These are phyloP conservation scores for Begonia fuchsioides DNA, from an alignment of 306 rosid species.

Conservation along the genomic window DNA sequence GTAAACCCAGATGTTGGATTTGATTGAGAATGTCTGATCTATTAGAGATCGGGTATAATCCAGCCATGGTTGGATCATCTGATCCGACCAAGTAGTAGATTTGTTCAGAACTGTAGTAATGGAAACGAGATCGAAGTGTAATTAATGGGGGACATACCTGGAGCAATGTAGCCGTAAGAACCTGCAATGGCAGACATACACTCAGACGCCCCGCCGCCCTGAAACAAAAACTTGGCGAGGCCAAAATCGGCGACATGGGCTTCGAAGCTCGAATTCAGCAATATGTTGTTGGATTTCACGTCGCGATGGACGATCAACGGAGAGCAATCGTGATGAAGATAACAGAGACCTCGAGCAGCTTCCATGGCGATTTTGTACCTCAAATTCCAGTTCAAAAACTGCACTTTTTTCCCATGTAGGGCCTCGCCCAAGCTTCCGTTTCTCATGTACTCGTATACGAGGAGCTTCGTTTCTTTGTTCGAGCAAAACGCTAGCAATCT, in stretches of 20 bases:
- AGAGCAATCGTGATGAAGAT: conserved; percentile 83
- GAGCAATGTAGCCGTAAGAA: conserved; percentile 89
- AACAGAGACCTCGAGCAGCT: conserved; percentile 71
- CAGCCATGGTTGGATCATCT: neutral
- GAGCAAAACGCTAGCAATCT: conserved; percentile 67
- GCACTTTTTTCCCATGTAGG: conserved; percentile 46
- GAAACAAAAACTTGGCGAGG: conserved; percentile 61
- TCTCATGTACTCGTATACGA: conserved; percentile 79
- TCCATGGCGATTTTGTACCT: conserved; percentile 70
- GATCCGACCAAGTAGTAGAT: neutral
- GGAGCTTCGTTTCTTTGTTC: conserved; percentile 56
- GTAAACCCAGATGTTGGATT: too few species aligned
- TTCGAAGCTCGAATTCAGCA: conserved; percentile 62
- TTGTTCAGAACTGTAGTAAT: neutral
- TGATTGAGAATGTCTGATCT: too few species aligned
- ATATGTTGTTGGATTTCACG: conserved; percentile 75
- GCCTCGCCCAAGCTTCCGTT: conserved; percentile 87
- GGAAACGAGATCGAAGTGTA: neutral
- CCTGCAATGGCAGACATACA: conserved; percentile 90
- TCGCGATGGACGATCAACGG: conserved; percentile 73
- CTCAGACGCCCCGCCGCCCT: conserved; percentile 49
- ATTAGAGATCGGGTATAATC: too few species aligned
- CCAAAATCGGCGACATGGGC: conserved; percentile 91
- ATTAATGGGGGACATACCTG: conserved; percentile 30
- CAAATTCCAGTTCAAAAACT: conserved; percentile 48